Percentiles rank a stretch among this genome's conserved stretches.
Conservation (phyloP, 176 grass and related monocot species). For the Otatea glauca region DNA sequence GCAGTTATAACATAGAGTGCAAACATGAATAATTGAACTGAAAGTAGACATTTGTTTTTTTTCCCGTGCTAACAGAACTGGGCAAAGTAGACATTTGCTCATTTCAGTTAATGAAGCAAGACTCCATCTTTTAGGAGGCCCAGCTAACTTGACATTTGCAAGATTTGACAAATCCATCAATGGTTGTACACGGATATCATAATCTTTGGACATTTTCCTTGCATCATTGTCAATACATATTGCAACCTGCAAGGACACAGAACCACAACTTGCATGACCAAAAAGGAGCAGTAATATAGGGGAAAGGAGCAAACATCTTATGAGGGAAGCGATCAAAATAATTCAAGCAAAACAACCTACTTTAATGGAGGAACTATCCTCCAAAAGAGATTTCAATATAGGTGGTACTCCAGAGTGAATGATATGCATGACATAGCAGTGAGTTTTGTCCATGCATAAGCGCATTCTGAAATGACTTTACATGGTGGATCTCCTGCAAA, state of each 20-base stretch:
- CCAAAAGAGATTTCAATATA: conserved; percentile 69
- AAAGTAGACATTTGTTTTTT: neutral
- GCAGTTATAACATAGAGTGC: conserved; percentile 19
- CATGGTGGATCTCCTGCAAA: conserved; percentile 66
- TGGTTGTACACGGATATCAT: conserved; percentile 64
- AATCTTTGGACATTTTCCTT: conserved; percentile 78
- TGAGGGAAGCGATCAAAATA: neutral
- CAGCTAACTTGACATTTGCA: conserved; percentile 72
- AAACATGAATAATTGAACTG: conserved; percentile 31
- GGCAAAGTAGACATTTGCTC: conserved; percentile 49
- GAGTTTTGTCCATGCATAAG: conserved; percentile 72
- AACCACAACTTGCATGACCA: neutral
- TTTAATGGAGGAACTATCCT: conserved; percentile 78
- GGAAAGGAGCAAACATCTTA: neutral
- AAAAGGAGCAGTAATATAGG: neutral
- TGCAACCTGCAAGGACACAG: conserved; percentile 74
- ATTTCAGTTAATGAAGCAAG: conserved; percentile 85
- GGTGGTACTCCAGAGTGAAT: conserved; percentile 81
- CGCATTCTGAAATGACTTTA: conserved; percentile 98
- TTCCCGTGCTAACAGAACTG: neutral
- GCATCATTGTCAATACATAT: conserved; percentile 82
- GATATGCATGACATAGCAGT: conserved; percentile 84
- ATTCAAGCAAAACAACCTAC: conserved; percentile 44
- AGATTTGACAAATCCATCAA: conserved; percentile 82
- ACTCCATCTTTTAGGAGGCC: conserved; percentile 72